Conservation (phyloP, 2,329 filamentous ascomycete species). For the Pseudovirgaria hyperparasitica region DNA sequence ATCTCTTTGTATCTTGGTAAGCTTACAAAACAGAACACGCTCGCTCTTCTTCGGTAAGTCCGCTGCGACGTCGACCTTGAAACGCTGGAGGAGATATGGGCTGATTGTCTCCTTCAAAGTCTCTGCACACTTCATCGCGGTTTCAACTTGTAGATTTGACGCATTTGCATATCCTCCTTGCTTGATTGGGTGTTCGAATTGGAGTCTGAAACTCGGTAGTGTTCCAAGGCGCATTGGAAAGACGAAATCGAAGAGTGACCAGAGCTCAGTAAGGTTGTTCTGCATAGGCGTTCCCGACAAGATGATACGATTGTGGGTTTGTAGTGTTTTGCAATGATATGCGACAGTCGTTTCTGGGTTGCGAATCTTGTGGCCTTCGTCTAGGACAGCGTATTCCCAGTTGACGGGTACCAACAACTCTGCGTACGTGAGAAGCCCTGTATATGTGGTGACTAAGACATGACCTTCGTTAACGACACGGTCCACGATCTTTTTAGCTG, state of each 20-base stretch:
- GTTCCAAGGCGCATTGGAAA: slow-evolving; percentile 93
- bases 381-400: slow-evolving; percentile 89
- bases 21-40: slow-evolving; percentile 88
- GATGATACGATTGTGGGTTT: slow-evolving; percentile 81
- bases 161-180: slow-evolving; percentile 92
- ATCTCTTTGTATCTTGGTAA: slow-evolving; percentile 66
- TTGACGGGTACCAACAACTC: slow-evolving; percentile 69
- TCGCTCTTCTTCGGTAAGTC: slow-evolving; percentile 94
- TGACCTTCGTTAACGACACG: slow-evolving; percentile 75
- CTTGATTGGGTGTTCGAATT: slow-evolving; percentile 90
- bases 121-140: slow-evolving; percentile 85
- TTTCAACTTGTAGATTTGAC: slow-evolving; percentile 86
- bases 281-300: slow-evolving; percentile 95
- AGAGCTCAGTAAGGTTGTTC: slow-evolving; percentile 88
- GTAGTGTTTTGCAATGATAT: slow-evolving; percentile 85
- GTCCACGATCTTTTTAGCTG: slow-evolving; percentile 69
- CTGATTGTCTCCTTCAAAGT: slow-evolving; percentile 88
- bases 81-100: slow-evolving; percentile 80
- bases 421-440: slow-evolving; percentile 85
- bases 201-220: slow-evolving; percentile 74
- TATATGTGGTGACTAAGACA: slow-evolving; percentile 90
- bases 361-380: slow-evolving; percentile 96
- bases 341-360: slow-evolving; percentile 94
- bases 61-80: slow-evolving; percentile 87
- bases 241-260: slow-evolving; percentile 96